phyloP scores from a whole-genome alignment of 306 rosid species.

The Castanospermum australe region DNA sequence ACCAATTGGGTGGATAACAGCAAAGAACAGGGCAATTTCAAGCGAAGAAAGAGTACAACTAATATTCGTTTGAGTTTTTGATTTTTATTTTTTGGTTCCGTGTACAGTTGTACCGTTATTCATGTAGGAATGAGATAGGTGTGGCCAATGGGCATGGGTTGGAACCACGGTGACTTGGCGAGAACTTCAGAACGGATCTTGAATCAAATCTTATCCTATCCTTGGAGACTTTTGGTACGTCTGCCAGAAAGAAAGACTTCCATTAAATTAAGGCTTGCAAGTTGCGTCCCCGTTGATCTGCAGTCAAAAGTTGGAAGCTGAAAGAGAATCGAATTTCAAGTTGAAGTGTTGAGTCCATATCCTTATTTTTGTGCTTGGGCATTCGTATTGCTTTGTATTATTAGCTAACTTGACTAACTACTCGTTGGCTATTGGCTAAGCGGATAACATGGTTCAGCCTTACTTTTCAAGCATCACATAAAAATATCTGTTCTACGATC shows the following conservation, averaged over 20 bases:
- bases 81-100: background rate
- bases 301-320: background rate
- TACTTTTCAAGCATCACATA: background rate
- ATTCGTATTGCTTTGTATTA: background rate
- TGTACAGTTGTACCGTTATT: too few relatives aligned
- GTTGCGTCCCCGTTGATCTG: conserved; percentile 16
- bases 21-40: background rate
- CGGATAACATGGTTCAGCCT: background rate
- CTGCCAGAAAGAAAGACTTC: background rate
- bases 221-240: conserved; percentile 16
- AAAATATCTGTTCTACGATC: background rate
- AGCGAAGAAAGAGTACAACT: background rate
- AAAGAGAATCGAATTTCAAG: conserved; percentile 21
- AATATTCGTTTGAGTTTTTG: background rate
- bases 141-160: background rate
- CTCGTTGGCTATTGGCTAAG: background rate
- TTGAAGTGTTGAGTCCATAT: background rate
- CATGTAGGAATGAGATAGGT: conserved; percentile 6
- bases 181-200: conserved; percentile 26
- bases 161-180: background rate
- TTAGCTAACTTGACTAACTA: conserved; percentile 1
- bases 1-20: conserved; percentile 14
- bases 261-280: conserved; percentile 11
- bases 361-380: too few relatives aligned
- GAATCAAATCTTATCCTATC: conserved; percentile 42